phyloP scores from a whole-genome alignment of 2,329 filamentous ascomycete genomes.

The Scytalidium lignicola region DNA sequence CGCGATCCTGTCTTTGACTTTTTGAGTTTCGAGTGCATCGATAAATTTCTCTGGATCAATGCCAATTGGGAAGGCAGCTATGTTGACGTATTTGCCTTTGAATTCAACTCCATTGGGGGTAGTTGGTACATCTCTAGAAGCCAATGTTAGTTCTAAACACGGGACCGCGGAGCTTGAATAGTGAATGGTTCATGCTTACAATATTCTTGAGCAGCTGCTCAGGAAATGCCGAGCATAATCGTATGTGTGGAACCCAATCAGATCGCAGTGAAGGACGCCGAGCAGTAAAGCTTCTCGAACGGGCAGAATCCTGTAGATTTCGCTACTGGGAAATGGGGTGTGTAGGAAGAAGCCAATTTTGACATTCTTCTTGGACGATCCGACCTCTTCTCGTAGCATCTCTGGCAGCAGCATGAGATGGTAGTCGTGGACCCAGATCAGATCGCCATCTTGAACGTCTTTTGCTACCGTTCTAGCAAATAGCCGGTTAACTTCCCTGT shows the following conservation, averaged over 20 bases:
- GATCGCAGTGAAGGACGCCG: conserved; percentile 85
- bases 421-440: conserved; percentile 98
- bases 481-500: conserved; percentile 85
- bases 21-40: conserved; percentile 78
- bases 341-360: conserved; percentile 99
- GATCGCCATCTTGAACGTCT: conserved; percentile 86
- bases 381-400: conserved; percentile 90
- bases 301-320: conserved; percentile 93
- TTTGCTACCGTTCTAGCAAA: conserved; percentile 85
- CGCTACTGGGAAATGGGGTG: conserved; percentile 92
- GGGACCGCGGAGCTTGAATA: not conserved
- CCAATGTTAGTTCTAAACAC: not conserved
- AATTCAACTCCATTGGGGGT: conserved; percentile 93
- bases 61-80: conserved; percentile 94
- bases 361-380: conserved; percentile 76
- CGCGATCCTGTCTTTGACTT: conserved; percentile 82
- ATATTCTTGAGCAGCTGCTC: conserved; percentile 90
- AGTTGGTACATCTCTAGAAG: conserved; percentile 58
- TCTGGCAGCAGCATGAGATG: conserved; percentile 95
- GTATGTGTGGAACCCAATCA: conserved; percentile 98
- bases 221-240: conserved; percentile 98
- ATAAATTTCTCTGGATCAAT: conserved; percentile 97
- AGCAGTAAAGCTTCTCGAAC: conserved; percentile 84
- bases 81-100: conserved; percentile 79
- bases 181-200: conserved; percentile 44